Conservation (phyloP, 2,329 filamentous ascomycete genomes). For the Shiraia bambusicola region DNA sequence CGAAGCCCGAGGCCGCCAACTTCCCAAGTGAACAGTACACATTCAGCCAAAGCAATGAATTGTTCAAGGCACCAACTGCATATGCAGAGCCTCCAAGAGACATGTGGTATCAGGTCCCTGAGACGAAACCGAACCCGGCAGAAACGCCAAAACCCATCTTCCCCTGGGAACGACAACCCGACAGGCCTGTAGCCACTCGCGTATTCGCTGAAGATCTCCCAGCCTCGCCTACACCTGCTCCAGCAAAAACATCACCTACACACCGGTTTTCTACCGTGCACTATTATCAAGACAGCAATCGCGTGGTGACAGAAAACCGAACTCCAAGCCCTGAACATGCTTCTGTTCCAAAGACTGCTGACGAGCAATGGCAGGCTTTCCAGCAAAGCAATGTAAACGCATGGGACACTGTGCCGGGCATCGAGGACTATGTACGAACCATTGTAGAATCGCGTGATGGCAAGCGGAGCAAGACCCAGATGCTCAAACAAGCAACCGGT, state of each 20-base stretch:
- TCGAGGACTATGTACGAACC: conserved; percentile 80
- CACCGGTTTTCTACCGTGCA: conserved; percentile 36
- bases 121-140: conserved; percentile 57
- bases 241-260: conserved; percentile 15
- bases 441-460: conserved; percentile 61
- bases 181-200: conserved; percentile 64
- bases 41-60: conserved; percentile 74
- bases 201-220: conserved; percentile 63
- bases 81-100: conserved; percentile 83
- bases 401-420: conserved; percentile 90
- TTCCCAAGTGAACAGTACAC: conserved; percentile 77
- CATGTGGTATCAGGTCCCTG: conserved; percentile 85
- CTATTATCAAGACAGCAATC: conserved; percentile 27
- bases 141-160: conserved; percentile 72
- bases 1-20: conserved; percentile 81
- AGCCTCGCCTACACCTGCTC: conserved; percentile 46
- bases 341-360: conserved; percentile 32
- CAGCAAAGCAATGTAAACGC: conserved; percentile 69
- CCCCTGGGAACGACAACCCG: conserved; percentile 78
- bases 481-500: conserved; percentile 34
- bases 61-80: conserved; percentile 73
- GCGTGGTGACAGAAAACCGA: conserved; percentile 10
- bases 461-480: conserved; percentile 51
- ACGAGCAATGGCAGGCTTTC: conserved; percentile 72
- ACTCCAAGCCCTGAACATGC: conserved; percentile 14